Base-by-base conservation (phyloP, 1,139 yeast species). In the Candida smagusa region DNA sequence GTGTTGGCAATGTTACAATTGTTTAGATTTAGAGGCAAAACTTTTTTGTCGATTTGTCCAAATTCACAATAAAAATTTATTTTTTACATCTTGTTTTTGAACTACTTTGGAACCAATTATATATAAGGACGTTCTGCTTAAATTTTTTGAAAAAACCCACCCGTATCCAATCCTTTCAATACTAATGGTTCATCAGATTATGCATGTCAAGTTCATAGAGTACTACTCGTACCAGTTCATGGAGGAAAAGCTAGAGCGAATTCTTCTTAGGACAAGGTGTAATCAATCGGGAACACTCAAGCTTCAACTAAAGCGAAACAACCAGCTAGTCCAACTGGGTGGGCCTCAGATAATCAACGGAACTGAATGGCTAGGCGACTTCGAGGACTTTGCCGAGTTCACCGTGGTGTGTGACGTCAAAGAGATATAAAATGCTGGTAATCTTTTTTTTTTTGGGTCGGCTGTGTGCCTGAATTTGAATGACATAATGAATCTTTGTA, bases 361-460 rank as follows among this genome's bases (percentile, higher is more conserved):
- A n/a, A 37, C 33, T 9, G 40, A 37, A 9, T 40, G 43, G 43
- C 26, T 37, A 23, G 35, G 31, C 27, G 43, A 37, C 28, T 40
- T 34, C 12, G 43, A 40, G 29, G 43, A 40, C 28, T 40, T 40
- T 37, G 43, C 43, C 7, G 40, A 37, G 31, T 40, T 40, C 23
- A 40, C 40, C 6, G 43, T 37, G 26, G 32, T 36, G 11, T 40
- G 43, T 32, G 39, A 38, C 9, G 40, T 39, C 11, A 33, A 30
- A 23, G 42, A 39, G 39, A 30, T 35, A 24, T 37, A 22, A 30
- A n/a, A 30, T 16, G 19, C 19, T 16, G 19, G 19, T 16, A 16
- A 16, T 16, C 19, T 16, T 16, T 16, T 16, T 16, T 16, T 16
- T 16, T 16, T 16, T 16, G 19, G 19, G 19, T 16, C 19, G 19